Evolutionary conservation across 371 early-diverging fungal genomes (phyloP).

Genomic region (Mortierella sp.): DNA sequence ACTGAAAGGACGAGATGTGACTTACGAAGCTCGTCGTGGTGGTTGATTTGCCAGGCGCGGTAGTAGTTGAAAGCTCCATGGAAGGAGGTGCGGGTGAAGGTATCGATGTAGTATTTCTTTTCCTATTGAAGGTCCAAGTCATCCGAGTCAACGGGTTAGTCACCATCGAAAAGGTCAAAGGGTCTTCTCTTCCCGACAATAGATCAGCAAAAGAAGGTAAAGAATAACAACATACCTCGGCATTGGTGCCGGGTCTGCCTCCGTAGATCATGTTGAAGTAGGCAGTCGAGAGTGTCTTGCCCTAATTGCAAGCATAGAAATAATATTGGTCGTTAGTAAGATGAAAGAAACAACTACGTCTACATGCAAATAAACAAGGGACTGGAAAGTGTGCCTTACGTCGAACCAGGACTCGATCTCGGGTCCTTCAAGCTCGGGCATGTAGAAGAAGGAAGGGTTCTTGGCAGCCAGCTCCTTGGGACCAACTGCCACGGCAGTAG

Average conservation of each 20-base stretch:
- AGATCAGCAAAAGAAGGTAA: not conserved
- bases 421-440: not conserved
- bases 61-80: conserved; percentile 31
- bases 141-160: not conserved
- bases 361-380: no score
- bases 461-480: not conserved
- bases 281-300: not conserved
- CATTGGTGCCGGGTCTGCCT: not conserved
- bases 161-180: not conserved
- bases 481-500: not conserved
- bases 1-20: not conserved
- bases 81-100: not conserved
- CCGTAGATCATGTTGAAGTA: conserved; percentile 2
- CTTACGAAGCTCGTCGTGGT: conserved; percentile 23
- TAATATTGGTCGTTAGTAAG: no score
- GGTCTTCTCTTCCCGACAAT: not conserved
- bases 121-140: conserved; percentile 14
- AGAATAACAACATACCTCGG: not conserved
- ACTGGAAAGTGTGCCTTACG: not conserved
- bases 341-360: no score
- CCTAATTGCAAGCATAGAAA: not conserved
- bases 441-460: conserved; percentile 11
- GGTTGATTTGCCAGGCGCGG: conserved; percentile 18
- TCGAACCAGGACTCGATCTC: conserved; percentile 23
- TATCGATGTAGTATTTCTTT: conserved; percentile 26